Percentiles rank a stretch among this genome's conserved stretches.
phyloP scores from a whole-genome alignment of 495 filamentous ascomycete genomes.

The Tetracladium marchalianum region DNA sequence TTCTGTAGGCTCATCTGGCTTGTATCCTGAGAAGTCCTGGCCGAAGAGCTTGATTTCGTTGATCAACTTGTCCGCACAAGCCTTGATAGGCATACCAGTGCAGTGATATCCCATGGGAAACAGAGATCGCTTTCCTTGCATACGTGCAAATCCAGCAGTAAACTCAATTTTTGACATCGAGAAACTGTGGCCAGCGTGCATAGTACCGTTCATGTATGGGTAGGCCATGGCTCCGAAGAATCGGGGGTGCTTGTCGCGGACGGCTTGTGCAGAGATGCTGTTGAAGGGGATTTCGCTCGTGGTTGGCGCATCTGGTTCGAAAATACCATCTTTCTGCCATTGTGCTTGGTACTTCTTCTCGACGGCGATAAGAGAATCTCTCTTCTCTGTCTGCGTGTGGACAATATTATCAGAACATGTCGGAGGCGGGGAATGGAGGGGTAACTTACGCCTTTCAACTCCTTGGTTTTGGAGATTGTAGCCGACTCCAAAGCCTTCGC shows the following conservation, averaged over 20 bases:
- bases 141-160: slow-evolving; percentile 67
- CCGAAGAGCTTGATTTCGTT: slow-evolving; percentile 89
- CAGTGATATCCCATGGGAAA: slow-evolving; percentile 94
- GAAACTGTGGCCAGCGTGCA: slow-evolving; percentile 89
- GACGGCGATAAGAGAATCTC: slow-evolving; percentile 74
- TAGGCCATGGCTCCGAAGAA: slow-evolving; percentile 92
- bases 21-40: slow-evolving; percentile 67
- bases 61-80: slow-evolving; percentile 86
- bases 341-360: slow-evolving; percentile 87
- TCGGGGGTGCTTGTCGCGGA: slow-evolving; percentile 74
- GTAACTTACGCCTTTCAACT: slow-evolving; percentile 33
- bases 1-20: slow-evolving; percentile 11
- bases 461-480: slow-evolving; percentile 35
- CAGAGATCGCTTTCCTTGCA: slow-evolving; percentile 79
- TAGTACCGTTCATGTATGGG: slow-evolving; percentile 92
- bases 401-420: neutral
- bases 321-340: slow-evolving; percentile 72
- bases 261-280: slow-evolving; percentile 56
- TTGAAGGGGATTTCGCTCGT: slow-evolving; percentile 62
- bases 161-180: slow-evolving; percentile 89
- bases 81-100: slow-evolving; percentile 97
- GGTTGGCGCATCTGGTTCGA: slow-evolving; percentile 77
- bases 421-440: neutral
- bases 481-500: slow-evolving; percentile 15
- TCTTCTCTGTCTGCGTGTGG: slow-evolving; percentile 67